Base-by-base conservation (phyloP, 1,139 yeast species). In the Blastobotrys apis region DNA sequence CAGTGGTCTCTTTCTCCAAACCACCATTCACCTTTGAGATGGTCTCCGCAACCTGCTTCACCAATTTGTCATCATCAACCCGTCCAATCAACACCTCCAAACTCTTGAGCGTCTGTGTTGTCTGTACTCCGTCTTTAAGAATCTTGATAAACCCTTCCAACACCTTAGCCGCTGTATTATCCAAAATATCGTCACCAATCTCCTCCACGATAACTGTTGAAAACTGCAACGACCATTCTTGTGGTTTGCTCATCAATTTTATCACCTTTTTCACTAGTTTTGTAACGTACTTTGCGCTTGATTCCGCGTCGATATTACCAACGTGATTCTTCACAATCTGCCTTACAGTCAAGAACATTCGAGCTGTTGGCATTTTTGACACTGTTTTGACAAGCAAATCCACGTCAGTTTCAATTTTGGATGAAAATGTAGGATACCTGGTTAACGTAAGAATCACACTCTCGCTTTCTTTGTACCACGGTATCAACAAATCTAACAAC, bases 401-500 rank as follows among this genome's bases (percentile, higher is more conserved):
- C n/a, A 34, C 22, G 21, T 40, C 34, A 10, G 26, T 33, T 22
- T 40, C 43, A 5, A 42, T 25, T 15, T 33, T 33, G 6, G 45
- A 37, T 4, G 22, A 19, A 21, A 32, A 42, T 3, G 45, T 42
- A n/a, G 43, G 43, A 34, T 39, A 27, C 23, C 27, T 33, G 8
- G 35, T 29, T 23, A 40, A 15, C 3, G 26, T 40, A 9, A 5
- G 12, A 3, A 40, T 12, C 9, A 40, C 39, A 4, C n/a, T 12
- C 3, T 13, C 39, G 15, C 39, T 27, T 29, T 26, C 29, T 13
- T 40, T 21, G 15, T 19, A 33, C 4, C n/a, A 12, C 5, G 21
- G 35, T 9, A 35, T 32, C 44, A 33, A 52, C 39, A 42, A 20
- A n/a, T 42, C 41, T 16, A 42, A 21, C 34, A 42, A 19, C 9